Evolutionary conservation across 208 protist species (phyloP), one percentile per base, ranked within the genome.

Genomic region (Porcisia deanei): DNA sequence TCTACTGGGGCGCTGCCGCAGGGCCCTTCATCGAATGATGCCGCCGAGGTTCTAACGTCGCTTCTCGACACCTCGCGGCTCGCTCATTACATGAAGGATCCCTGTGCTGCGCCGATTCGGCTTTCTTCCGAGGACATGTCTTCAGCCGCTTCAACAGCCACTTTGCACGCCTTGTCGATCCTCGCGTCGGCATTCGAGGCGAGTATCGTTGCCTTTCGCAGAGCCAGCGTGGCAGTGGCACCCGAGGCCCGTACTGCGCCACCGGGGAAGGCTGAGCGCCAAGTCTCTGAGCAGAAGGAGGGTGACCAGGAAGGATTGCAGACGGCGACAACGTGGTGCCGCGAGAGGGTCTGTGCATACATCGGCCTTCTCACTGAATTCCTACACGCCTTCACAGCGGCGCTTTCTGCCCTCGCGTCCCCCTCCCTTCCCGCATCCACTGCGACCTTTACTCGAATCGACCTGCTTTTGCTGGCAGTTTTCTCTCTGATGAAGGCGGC

Each of bases 171-270:
- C 1, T 25, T 82, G 34, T 74, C 64, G 4, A 39, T 77, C 18
- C 8, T 76, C 18, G 72, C 72, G 0, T 61, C 70, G 4, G 59
- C 71, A n/a, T 3, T 81, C 30, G 76, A 81, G 55, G 70, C 70
- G 2, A 76, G 76, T 16, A 7, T 63, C 2, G 34, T 45, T 3
- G 18, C 34, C 12, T 52, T 71, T 57, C 49, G 14, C 20, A 37
- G 66, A 18, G 39, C 20, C 0, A n/a, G 6, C 14, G 16, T 37
- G 8, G 25, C 66, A 43, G 2, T 41, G 66, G 30, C 3, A 54
- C 66, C 52, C 4, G 43, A 30, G 18, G n/a, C 43, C 66, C 12
- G 5, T 25, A 57, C 47, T 30, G 4, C 25, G 22, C 12, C 22
- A 57, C 66, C 45, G 18, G 47, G 16, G 22, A 39, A 53, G 49